phyloP scores from a whole-genome alignment of 2,329 filamentous ascomycete species.

The Herpotrichia juniperi region DNA sequence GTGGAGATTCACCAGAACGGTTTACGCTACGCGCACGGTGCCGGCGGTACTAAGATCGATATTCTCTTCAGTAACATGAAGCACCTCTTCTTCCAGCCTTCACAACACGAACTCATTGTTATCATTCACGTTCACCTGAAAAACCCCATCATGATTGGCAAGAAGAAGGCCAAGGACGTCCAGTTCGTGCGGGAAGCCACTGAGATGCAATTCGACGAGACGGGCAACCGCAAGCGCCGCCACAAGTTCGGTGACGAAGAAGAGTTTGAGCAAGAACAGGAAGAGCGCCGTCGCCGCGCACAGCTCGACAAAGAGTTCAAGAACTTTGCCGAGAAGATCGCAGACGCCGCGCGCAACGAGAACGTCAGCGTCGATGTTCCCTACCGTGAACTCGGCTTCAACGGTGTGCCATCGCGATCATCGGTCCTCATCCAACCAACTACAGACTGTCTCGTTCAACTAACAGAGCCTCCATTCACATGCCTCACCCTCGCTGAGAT shows the following conservation, averaged over 20 bases:
- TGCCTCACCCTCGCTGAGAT: constrained; percentile 95
- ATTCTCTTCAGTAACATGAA: constrained; percentile 98
- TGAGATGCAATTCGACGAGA: constrained; percentile 98
- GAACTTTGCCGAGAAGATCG: constrained; percentile 95
- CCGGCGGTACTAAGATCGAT: constrained; percentile 81
- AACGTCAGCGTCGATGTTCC: constrained; percentile 94
- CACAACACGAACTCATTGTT: constrained; percentile 93
- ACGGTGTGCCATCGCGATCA: constrained; percentile 92
- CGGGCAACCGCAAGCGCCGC: constrained; percentile 95
- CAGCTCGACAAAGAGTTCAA: constrained; percentile 96
- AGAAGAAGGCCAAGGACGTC: constrained; percentile 98
- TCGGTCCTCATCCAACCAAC: constrained; percentile 96
- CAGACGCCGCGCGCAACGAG: constrained; percentile 90
- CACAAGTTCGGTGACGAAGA: constrained; percentile 98
- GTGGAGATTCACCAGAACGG: constrained; percentile 99
- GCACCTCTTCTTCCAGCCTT: constrained; percentile 98
- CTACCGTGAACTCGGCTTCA: constrained; percentile 94
- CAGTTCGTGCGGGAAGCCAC: constrained; percentile 98
- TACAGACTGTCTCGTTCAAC: constrained; percentile 94
- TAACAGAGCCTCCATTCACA: constrained; percentile 96
- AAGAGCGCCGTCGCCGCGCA: constrained; percentile 88
- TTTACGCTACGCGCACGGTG: constrained; percentile 88
- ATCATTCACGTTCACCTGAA: constrained; percentile 98
- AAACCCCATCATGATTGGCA: constrained; percentile 96
- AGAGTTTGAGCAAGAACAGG: constrained; percentile 97